These are phyloP conservation scores for Meira miltonrushii DNA, from an alignment of 1,284 basidiomycete species.

Conservation along the genomic window DNA sequence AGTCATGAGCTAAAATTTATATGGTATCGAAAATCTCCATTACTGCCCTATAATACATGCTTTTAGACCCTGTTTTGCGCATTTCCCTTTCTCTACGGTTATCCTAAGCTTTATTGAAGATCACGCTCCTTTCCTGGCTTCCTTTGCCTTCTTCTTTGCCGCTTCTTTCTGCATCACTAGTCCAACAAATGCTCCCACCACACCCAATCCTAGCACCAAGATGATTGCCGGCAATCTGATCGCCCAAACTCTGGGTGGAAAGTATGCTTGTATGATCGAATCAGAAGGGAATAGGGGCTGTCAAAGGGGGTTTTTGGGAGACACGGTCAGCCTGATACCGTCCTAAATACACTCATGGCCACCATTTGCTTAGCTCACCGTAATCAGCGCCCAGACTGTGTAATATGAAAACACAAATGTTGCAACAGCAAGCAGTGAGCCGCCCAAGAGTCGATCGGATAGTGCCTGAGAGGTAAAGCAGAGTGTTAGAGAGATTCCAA, in stretches of 20 bases:
- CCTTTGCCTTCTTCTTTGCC: conserved; percentile 55
- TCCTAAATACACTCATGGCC: not conserved
- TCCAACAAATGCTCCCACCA: conserved; percentile 72
- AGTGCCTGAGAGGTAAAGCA: conserved; percentile 58
- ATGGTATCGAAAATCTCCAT: no score
- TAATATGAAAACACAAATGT: conserved; percentile 78
- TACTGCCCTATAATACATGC: no score
- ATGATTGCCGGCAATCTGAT: conserved; percentile 76
- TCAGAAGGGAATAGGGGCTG: conserved; percentile 78
- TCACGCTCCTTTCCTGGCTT: conserved; percentile 12
- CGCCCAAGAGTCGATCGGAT: conserved; percentile 75
- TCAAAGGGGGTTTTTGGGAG: not conserved
- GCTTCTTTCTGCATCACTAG: conserved; percentile 71
- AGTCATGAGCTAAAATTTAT: no score
- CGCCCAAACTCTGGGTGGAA: conserved; percentile 85
- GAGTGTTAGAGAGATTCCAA: no score
- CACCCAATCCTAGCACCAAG: conserved; percentile 70
- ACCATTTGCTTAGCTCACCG: no score
- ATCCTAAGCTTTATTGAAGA: not conserved
- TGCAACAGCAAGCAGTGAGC: conserved; percentile 71
- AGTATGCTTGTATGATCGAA: conserved; percentile 69
- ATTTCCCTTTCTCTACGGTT: no score
- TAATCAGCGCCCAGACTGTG: conserved; percentile 78
- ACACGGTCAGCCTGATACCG: not conserved
- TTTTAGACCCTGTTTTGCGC: no score